Conservation (phyloP, 306 rosid genomes). For the Quercus alba region DNA sequence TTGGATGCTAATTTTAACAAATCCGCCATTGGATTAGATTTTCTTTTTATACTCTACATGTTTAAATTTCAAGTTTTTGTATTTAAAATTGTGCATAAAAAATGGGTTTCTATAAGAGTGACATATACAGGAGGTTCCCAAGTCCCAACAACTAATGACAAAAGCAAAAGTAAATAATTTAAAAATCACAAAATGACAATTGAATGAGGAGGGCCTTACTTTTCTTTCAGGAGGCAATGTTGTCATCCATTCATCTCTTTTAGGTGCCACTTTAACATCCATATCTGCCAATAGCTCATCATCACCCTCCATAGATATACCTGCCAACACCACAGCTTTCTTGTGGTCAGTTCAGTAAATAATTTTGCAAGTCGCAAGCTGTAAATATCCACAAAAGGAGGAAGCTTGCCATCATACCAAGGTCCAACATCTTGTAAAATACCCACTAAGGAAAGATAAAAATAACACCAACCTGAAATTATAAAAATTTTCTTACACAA, state of each 20-base stretch:
- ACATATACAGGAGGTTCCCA: background rate
- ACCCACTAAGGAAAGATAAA: background rate
- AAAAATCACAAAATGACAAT: background rate
- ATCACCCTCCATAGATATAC: constrained; percentile 98
- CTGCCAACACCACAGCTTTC: constrained; percentile 36
- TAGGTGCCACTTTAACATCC: constrained; percentile 68
- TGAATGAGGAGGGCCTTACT: constrained; percentile 42
- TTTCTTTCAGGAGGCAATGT: constrained; percentile 81
- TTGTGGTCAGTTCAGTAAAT: constrained; percentile 20
- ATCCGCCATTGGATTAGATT: too few species aligned
- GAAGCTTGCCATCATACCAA: too few species aligned
- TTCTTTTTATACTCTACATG: too few species aligned
- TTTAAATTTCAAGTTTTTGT: too few species aligned
- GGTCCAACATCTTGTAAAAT: too few species aligned
- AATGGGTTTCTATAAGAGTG: background rate
- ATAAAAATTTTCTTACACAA: background rate
- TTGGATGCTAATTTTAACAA: too few species aligned
- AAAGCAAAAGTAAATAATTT: background rate
- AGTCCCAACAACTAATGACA: background rate
- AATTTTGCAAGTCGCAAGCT: constrained; percentile 15
- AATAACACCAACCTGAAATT: background rate
- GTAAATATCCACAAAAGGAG: background rate
- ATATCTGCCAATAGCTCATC: constrained; percentile 77
- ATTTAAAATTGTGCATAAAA: too few species aligned
- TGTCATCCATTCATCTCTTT: constrained; percentile 98